Base-by-base conservation (phyloP, 345 rosid species). In the Linum tenue region DNA sequence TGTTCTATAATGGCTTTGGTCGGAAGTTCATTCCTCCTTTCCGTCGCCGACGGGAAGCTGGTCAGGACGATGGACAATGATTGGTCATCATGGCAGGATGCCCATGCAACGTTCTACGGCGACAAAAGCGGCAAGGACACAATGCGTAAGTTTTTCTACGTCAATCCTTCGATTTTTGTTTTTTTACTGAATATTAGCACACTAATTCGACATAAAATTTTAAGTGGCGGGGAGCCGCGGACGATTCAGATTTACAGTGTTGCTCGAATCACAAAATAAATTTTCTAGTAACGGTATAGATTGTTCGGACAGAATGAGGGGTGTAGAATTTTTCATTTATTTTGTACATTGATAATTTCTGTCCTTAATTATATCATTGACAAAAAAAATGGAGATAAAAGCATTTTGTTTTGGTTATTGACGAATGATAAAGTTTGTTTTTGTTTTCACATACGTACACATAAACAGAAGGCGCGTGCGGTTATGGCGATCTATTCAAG, bases 381-480 rank as follows among this genome's bases (percentile, higher is more conserved):
- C 0, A 22, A 22, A 22, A 22, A 16, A 10, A 55, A n/a, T n/a
- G n/a, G n/a, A n/a, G n/a, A n/a, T n/a, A n/a, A n/a, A n/a, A n/a
- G n/a, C 17, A 10, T 22, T 22, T 35, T 15, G 7, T 7, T 35
- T 2, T 22, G 31, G 31, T 22, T 22, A 22, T 22, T 22, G 31
- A 22, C 1, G 31, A 22, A 22, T 22, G 31, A 22, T 22, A n/a
- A n/a, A n/a, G n/a, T n/a, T n/a, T n/a, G n/a, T n/a, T n/a, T n/a
- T n/a, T n/a, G n/a, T n/a, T n/a, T n/a, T n/a, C n/a, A n/a, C n/a
- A n/a, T n/a, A n/a, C n/a, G 12, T 7, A 7, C 53, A 0, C 17
- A 1, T 35, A 7, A 6, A 22, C 75, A 86, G 89, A 75, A 57
- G 90, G 96, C 64, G 91, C 92, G 56, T 89, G 96, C 70, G 92